Conservation (phyloP, 179 eudicot species). For the Kewa caespitosa region DNA sequence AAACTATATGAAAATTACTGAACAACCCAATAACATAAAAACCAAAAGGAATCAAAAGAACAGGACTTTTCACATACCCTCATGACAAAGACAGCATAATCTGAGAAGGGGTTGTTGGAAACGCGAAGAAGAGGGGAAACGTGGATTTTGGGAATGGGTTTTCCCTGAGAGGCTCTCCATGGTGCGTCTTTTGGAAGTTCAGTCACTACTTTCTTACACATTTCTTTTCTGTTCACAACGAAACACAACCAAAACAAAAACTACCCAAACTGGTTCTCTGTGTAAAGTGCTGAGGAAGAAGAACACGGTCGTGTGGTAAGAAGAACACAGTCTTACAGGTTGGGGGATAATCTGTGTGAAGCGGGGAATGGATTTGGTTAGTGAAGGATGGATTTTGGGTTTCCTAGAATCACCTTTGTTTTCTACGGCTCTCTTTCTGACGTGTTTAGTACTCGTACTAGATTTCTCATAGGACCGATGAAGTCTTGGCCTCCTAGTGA, state of each 20-base stretch:
- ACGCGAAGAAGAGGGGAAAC: constrained; percentile 69
- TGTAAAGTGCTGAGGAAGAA: not conserved
- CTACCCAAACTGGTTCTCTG: not conserved
- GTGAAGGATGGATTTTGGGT: constrained; percentile 1
- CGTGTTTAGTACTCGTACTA: too few species aligned
- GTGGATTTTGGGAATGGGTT: constrained; percentile 83
- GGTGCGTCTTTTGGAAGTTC: constrained; percentile 68
- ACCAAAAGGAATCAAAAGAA: not conserved
- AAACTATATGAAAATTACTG: not conserved
- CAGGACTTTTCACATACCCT: too few species aligned
- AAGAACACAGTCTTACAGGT: not conserved
- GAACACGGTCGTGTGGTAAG: constrained; percentile 6
- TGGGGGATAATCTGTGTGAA: not conserved
- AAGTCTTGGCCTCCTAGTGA: too few species aligned
- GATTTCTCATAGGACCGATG: too few species aligned
- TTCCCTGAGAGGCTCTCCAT: constrained; percentile 69
- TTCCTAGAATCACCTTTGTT: too few species aligned
- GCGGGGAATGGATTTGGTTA: not conserved
- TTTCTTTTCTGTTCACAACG: constrained; percentile 4
- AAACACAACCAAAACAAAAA: not conserved
- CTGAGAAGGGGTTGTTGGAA: constrained; percentile 54
- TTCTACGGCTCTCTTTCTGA: too few species aligned
- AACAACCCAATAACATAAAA: constrained; percentile 1
- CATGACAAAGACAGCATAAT: constrained; percentile 70
- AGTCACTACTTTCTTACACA: constrained; percentile 61